A percentile compares a stretch with the other conserved stretches of the same genome.
Evolutionary conservation across 2,329 filamentous ascomycete species (phyloP).

Genomic region (Mollisiaceae sp.): DNA sequence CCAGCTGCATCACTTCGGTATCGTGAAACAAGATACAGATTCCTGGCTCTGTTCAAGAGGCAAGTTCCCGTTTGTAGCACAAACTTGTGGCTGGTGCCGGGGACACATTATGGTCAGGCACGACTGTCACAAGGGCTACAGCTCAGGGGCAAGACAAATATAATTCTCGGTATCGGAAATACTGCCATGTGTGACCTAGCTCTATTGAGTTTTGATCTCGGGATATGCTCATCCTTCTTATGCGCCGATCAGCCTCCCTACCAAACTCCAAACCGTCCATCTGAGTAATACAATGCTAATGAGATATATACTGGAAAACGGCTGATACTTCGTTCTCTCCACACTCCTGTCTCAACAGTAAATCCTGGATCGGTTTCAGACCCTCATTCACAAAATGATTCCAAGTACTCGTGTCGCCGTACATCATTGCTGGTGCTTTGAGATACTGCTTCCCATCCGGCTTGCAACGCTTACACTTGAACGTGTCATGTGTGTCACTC

Average conservation of each 20-base stretch:
- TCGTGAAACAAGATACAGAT: background rate
- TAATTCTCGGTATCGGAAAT: background rate
- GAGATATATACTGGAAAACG: slow-evolving; percentile 98
- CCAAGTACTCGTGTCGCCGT: slow-evolving; percentile 99
- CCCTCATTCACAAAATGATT: slow-evolving; percentile 92
- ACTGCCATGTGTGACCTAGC: background rate
- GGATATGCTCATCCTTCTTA: slow-evolving; percentile 1
- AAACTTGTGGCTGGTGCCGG: background rate
- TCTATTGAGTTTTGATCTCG: slow-evolving; percentile 1
- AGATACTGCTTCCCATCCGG: slow-evolving; percentile 85
- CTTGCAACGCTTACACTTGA: slow-evolving; percentile 96
- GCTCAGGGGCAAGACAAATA: background rate
- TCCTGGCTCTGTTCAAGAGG: background rate
- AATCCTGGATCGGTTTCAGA: slow-evolving; percentile 84
- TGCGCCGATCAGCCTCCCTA: slow-evolving; percentile 5
- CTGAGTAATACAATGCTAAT: slow-evolving; percentile 51
- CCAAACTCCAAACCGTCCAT: slow-evolving; percentile 3
- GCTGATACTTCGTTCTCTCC: slow-evolving; percentile 82
- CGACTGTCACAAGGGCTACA: background rate
- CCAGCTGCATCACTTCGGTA: background rate
- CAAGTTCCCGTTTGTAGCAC: background rate
- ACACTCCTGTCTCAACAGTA: slow-evolving; percentile 85
- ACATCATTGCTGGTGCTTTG: slow-evolving; percentile 93
- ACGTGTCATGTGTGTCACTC: slow-evolving; percentile 96
- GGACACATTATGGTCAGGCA: slow-evolving; percentile 9